Evolutionary conservation across 768 basidiomycete genomes (phyloP).

Genomic region (Xerocomus brunneocitrinus): DNA sequence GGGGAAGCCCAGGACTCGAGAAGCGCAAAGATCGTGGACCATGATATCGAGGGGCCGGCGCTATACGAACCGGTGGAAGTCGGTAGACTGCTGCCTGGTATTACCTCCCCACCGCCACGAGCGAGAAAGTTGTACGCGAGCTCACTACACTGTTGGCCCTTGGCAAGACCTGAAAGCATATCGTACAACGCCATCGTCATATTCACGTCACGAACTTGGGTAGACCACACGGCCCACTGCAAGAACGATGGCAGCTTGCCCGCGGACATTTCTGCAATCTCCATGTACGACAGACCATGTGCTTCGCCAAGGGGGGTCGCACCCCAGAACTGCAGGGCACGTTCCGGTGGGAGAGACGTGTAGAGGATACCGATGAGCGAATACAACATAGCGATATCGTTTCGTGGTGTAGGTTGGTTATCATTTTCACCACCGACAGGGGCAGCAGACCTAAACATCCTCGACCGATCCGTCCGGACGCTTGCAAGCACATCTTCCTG

Average conservation of each 20-base stretch:
- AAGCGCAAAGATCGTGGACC: constrained; percentile 69
- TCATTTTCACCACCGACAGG: constrained; percentile 40
- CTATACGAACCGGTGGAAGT: constrained; percentile 32
- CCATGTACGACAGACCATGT: constrained; percentile 47
- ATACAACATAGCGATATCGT: constrained; percentile 82
- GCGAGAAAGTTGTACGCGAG: constrained; percentile 87
- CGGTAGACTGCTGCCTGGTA: constrained; percentile 55
- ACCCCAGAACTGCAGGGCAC: constrained; percentile 85
- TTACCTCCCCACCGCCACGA: constrained; percentile 64
- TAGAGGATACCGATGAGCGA: constrained; percentile 81
- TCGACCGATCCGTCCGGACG: constrained; percentile 58
- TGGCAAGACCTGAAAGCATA: constrained; percentile 81
- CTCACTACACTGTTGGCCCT: constrained; percentile 82
- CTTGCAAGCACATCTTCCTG: constrained; percentile 83
- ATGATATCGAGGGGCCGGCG: constrained; percentile 62
- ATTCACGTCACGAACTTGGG: constrained; percentile 63
- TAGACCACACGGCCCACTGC: constrained; percentile 88
- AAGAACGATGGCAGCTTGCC: constrained; percentile 71
- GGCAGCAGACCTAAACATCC: constrained; percentile 42
- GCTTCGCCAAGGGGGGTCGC: constrained; percentile 46
- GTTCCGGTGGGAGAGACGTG: constrained; percentile 64
- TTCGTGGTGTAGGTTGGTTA: constrained; percentile 54
- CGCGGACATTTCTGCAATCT: constrained; percentile 54
- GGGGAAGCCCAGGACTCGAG: constrained; percentile 70
- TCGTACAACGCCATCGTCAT: constrained; percentile 82